A percentile compares a stretch with the other conserved stretches of the same genome.
Conservation (phyloP, 2,329 filamentous ascomycete species). For the Fusarium sp. region DNA sequence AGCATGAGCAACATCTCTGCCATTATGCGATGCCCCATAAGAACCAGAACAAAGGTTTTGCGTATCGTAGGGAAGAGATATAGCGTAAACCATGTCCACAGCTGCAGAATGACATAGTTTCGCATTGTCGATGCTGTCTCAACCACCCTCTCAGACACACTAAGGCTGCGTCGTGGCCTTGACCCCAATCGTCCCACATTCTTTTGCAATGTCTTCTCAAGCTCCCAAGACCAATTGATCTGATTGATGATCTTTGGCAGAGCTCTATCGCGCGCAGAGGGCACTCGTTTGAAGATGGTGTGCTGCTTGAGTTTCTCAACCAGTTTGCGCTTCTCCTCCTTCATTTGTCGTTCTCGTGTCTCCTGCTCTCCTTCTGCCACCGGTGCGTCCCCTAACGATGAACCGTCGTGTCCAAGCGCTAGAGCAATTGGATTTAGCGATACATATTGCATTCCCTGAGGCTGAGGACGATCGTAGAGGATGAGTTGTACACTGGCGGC, state of each 20-base stretch:
- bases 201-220: slow-evolving; percentile 86
- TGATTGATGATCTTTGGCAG: slow-evolving; percentile 87
- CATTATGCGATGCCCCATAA: slow-evolving; percentile 82
- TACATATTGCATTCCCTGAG: slow-evolving; percentile 94
- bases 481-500: slow-evolving; percentile 86
- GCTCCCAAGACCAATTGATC: slow-evolving; percentile 94
- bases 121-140: slow-evolving; percentile 90
- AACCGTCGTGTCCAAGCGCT: slow-evolving; percentile 79
- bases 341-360: slow-evolving; percentile 67
- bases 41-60: slow-evolving; percentile 76
- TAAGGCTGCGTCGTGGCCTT: slow-evolving; percentile 84
- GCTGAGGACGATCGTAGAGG: slow-evolving; percentile 86
- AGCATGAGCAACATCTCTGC: slow-evolving; percentile 83
- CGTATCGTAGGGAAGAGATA: slow-evolving; percentile 85
- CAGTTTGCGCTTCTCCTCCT: slow-evolving; percentile 72
- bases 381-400: slow-evolving; percentile 51
- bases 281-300: slow-evolving; percentile 80
- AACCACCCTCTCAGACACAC: slow-evolving; percentile 93
- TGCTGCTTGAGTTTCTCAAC: slow-evolving; percentile 91
- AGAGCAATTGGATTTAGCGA: slow-evolving; percentile 90
- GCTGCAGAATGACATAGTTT: slow-evolving; percentile 75
- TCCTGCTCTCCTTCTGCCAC: slow-evolving; percentile 78
- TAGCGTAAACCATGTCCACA: slow-evolving; percentile 77
- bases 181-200: slow-evolving; percentile 89
- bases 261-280: slow-evolving; percentile 84